A percentile compares a stretch with the other conserved stretches of the same genome.
Conservation (phyloP, 1,284 basidiomycete genomes). For the Singerocomus inundabilis region DNA sequence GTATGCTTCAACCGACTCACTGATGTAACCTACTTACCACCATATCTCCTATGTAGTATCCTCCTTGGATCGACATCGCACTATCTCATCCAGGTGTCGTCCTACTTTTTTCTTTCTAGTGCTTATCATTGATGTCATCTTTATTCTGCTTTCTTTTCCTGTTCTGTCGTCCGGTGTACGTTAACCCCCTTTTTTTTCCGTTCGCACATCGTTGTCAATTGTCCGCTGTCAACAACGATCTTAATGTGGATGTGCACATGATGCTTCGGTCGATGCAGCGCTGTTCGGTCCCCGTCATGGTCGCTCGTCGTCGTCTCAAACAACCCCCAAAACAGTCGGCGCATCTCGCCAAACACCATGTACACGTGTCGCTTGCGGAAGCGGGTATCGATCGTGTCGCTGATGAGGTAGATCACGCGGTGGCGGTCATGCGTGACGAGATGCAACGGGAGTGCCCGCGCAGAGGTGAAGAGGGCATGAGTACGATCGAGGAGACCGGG, state of each 20-base stretch:
- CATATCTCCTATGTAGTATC: constrained; percentile 54
- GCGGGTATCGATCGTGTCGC: constrained; percentile 82
- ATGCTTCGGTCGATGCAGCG: constrained; percentile 45
- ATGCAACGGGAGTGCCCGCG: constrained; percentile 62
- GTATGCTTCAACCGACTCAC: constrained; percentile 40
- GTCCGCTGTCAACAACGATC: neutral
- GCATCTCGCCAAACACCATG: constrained; percentile 61
- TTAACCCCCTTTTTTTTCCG: neutral
- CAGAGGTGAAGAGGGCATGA: constrained; percentile 32
- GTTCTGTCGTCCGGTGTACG: neutral
- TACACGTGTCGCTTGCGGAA: constrained; percentile 81
- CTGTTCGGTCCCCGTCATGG: constrained; percentile 90
- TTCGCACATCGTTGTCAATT: neutral
- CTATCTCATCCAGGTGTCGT: constrained; percentile 82
- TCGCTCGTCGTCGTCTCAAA: constrained; percentile 80
- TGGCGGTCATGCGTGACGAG: constrained; percentile 68
- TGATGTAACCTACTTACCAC: neutral
- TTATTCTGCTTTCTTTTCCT: neutral
- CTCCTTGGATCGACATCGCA: constrained; percentile 96
- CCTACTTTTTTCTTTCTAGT: neutral
- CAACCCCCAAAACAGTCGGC: constrained; percentile 64
- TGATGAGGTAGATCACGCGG: constrained; percentile 69
- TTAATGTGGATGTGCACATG: neutral
- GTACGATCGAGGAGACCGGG: constrained; percentile 34
- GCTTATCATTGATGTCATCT: constrained; percentile 4